Base-by-base conservation (phyloP, 139 green algal genomes). In the Pleodorina starrii region DNA sequence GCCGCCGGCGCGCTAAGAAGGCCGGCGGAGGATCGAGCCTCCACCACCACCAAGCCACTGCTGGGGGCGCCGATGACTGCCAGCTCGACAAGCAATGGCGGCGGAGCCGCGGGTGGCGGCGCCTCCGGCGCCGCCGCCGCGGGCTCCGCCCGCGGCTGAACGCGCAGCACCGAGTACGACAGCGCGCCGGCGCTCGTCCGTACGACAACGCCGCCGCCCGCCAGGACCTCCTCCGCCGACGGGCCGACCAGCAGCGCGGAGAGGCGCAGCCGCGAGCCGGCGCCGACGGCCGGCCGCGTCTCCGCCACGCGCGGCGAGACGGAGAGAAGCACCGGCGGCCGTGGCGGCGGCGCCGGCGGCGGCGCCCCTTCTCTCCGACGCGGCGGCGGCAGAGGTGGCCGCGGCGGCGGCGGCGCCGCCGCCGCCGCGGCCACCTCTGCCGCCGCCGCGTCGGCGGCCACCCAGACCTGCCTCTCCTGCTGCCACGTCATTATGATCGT, bases 171-270 rank as follows among this genome's bases (percentile, higher is more conserved):
- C 5, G 57, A 43, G 79, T 86, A 86, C 23, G 23, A 27, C 79
- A 86, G 54, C 57, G n/a, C 35, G 40, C 40, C 0, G 6, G 25
- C 11, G 27, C 10, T 1, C 25, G 12, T 17, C 0, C 79, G 79
- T 16, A 86, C 57, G 0, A 86, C 23, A 5, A 86, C 38, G 21
- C 57, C 79, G 29, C 57, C 57, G 25, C 79, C 79, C 23, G 57
- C 57, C 79, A 86, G 38, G 21, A 86, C 40, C 40, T 86, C 79
- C 79, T 75, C 79, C 77, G 50, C 77, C 29, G 51, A 57, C 35
- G 77, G 77, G 27, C 79, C 79, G 11, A 5, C 11, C 5, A 86
- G 10, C 40, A 46, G 21, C 16, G 40, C 54, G 32, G 23, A 17
- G 48, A 86, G 79, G 4, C 59, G 79, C 42, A 86, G 36, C 7